Base-by-base conservation (phyloP, 1,284 basidiomycete genomes). In the Apiotrichum gamsii region DNA sequence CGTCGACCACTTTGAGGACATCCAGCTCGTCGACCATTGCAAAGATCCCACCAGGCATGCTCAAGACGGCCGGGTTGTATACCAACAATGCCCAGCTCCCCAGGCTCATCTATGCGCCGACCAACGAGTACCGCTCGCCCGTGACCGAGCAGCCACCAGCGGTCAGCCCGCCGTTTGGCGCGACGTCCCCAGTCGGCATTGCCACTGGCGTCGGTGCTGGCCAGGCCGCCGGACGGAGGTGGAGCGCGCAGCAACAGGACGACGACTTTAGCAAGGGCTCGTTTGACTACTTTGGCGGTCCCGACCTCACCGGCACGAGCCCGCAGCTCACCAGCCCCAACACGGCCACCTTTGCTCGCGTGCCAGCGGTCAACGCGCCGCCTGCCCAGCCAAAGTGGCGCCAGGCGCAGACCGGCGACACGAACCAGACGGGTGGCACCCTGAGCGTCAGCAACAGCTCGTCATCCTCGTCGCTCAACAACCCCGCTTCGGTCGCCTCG, bases 11-110 rank as follows among this genome's bases (percentile, higher is more conserved):
- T 60, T 39, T 68, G 65, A 11, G 15, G 4, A 25, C 67, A 20
- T 61, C 54, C 18, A 58, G 65, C n/a, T 60, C 61, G 6, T 68
- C 65, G 48, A 78, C 90, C 5, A 98, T 97, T 55, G 91, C 90
- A 13, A 86, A 90, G 38, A 93, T 98, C 55, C 86, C 91, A 0
- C 94, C 94, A 1, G 93, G 94, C 1, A 80, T 88, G 37, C 78
- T 98, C 59, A 98, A 97, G 76, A 89, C 87, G 4, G 65, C 70
- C 37, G 66, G 55, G 2, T 45, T 45, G n/a, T 55, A 42, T 43
- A 39, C 41, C 23, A 52, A 44, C 47, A 65, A 64, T 42, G 74
- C 75, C 18, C 48, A 64, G 8, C 68, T 73, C 52, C 75, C 78
- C 3, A 72, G 73, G 16, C 77, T 89, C 52, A 82, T 88, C 4